Evolutionary conservation across 257 asterid genomes (phyloP), one percentile per base, ranked within the genome.

Genomic region (Ophiorrhiza pumila): DNA sequence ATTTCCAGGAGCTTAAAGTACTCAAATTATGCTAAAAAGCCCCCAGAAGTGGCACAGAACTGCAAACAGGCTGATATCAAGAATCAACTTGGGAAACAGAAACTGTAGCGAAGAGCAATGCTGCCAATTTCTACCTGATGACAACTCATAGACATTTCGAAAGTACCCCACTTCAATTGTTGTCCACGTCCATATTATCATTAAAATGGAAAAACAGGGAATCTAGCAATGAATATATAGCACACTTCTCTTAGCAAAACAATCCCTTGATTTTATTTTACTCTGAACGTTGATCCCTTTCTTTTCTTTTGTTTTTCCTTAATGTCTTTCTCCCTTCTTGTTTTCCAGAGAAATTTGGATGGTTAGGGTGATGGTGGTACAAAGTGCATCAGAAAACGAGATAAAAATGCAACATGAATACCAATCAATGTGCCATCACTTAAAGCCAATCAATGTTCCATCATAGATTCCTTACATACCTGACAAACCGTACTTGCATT

Each of bases 121-220:
- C 83, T 77, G 83, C 71, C 83, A 79, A 71, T 71, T 53, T 72
- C 23, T 68, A 72, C 59, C 78, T 66, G 77, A 79, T 59, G 77
- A 87, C 85, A 83, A 81, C 84, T 84, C 86, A 80, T 71, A 70
- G 35, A 50, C 76, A 39, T 72, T 80, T 52, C 63, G n/a, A 37
- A 65, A 34, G 76, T 78, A 68, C 84, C 91, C 89, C 89, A 84
- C 89, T 53, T 69, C 50, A 43, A 45, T 43, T 74, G 63, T 63
- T 77, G 80, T 76, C 83, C 72, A 67, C 70, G 77, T 69, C 78
- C 71, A 64, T 76, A 17, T 45, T 74, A 70, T 55, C n/a, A 69
- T 47, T 62, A 37, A 69, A 42, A 31, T 29, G 18, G 55, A 77
- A 49, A n/a, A 58, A 61, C 12, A 77, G 57, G 45, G 56, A 63